phyloP scores from a whole-genome alignment of 805 yeast genomes.

The Candida rishiriensis region DNA sequence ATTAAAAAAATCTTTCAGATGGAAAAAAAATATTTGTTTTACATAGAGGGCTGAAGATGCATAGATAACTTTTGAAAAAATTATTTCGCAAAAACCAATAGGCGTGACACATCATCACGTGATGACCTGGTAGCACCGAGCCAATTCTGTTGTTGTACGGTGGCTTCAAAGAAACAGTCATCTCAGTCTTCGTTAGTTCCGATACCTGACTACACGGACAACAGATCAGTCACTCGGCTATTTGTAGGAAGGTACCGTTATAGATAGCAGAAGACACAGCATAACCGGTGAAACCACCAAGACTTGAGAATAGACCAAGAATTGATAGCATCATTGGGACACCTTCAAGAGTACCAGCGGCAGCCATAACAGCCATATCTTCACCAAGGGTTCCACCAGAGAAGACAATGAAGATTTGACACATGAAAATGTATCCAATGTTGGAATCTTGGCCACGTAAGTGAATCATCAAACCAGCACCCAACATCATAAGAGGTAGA shows the following conservation, averaged over 20 bases:
- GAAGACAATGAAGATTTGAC: slow-evolving; percentile 33
- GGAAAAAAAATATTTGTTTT: no score
- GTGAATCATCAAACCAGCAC: slow-evolving; percentile 24
- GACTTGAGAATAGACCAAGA: slow-evolving; percentile 29
- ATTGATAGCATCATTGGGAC: slow-evolving; percentile 37
- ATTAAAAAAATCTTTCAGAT: no score
- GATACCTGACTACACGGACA: no score
- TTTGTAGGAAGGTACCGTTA: slow-evolving; percentile 28
- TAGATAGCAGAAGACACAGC: slow-evolving; percentile 38
- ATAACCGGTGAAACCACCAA: slow-evolving; percentile 37
- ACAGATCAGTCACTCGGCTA: no score
- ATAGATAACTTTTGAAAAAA: no score
- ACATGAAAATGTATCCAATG: slow-evolving; percentile 24
- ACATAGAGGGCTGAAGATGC: no score
- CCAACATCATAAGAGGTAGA: slow-evolving; percentile 19
- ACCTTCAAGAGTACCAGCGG: slow-evolving; percentile 37
- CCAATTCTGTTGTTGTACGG: no score
- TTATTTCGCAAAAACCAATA: no score
- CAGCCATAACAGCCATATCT: slow-evolving; percentile 32
- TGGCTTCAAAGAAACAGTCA: no score
- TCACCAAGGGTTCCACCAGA: slow-evolving; percentile 36
- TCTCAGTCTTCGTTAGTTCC: no score
- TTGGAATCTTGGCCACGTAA: slow-evolving; percentile 19
- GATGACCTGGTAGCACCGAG: no score
- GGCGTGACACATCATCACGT: no score